Conservation (phyloP, 495 filamentous ascomycete genomes). For the Recurvomyces mirabilis region DNA sequence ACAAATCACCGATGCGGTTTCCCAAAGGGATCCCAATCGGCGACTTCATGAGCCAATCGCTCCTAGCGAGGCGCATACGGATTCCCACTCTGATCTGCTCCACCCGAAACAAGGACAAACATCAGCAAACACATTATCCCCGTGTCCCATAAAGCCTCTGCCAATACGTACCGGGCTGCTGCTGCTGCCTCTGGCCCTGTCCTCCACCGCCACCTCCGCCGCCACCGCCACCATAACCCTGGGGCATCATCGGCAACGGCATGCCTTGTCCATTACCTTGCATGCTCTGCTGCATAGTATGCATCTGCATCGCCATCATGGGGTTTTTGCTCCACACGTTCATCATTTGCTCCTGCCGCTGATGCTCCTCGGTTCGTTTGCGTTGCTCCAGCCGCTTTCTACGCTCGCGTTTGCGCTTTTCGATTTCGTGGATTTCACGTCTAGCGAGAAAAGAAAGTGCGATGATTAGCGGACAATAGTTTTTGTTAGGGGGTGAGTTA, state of each 20-base stretch:
- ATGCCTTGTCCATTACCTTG: neutral
- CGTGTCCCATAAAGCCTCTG: no score
- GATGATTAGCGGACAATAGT: slow-evolving; percentile 9
- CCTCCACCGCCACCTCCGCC: neutral
- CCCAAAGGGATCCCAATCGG: slow-evolving; percentile 17
- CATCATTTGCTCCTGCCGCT: slow-evolving; percentile 17
- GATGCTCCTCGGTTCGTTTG: slow-evolving; percentile 5
- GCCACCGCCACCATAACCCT: neutral
- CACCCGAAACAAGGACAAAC: no score
- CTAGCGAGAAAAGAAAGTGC: slow-evolving; percentile 13
- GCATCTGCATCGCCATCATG: slow-evolving; percentile 11
- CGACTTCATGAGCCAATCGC: slow-evolving; percentile 9
- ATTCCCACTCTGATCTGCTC: slow-evolving; percentile 18
- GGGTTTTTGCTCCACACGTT: slow-evolving; percentile 9
- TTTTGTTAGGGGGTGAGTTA: neutral
- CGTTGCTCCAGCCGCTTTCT: slow-evolving; percentile 17
- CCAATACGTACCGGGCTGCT: no score
- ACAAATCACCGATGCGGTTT: slow-evolving; percentile 8
- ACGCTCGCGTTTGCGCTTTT: slow-evolving; percentile 28
- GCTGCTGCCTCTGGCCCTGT: neutral
- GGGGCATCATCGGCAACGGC: slow-evolving; percentile 1
- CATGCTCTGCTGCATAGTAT: neutral
- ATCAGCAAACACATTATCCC: no score
- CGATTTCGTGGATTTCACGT: slow-evolving; percentile 35
- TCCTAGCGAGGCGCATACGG: slow-evolving; percentile 14